These are phyloP conservation scores for Vaccinium myrtillus DNA, from an alignment of 148 eudicot genomes.

Conservation along the genomic window DNA sequence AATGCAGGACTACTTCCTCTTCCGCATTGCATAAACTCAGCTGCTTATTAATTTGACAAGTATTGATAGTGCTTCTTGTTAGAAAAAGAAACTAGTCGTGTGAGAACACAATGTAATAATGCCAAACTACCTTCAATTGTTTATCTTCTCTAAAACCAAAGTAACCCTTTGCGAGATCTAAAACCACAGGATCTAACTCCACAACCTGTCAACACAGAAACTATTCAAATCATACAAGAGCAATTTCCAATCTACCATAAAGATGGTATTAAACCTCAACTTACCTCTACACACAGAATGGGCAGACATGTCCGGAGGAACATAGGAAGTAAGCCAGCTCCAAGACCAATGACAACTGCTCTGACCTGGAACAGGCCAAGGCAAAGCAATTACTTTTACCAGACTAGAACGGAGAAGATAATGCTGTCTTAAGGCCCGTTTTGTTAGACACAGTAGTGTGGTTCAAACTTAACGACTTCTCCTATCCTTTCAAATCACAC, in stretches of 20 bases:
- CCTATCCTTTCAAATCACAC: background rate
- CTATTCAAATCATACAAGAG: constrained; percentile 17
- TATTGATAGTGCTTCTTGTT: background rate
- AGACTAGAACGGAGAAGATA: background rate
- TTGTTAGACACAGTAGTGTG: background rate
- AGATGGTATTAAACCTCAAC: constrained; percentile 13
- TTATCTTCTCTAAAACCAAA: constrained; percentile 75
- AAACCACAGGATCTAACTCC: constrained; percentile 85
- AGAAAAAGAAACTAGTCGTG: background rate
- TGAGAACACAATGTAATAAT: background rate
- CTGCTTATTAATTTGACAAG: background rate
- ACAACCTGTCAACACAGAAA: constrained; percentile 49
- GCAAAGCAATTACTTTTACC: background rate
- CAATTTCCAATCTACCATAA: constrained; percentile 7
- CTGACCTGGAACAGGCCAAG: constrained; percentile 45
- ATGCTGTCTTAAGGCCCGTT: background rate
- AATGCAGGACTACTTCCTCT: background rate
- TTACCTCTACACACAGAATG: constrained; percentile 63
- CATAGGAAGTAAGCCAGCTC: constrained; percentile 97
- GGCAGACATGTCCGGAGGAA: constrained; percentile 69
- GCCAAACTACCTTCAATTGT: constrained; percentile 58
- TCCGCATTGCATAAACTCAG: background rate
- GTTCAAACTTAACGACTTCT: background rate
- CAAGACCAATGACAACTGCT: constrained; percentile 86
- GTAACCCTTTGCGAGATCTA: constrained; percentile 61